Evolutionary conservation across 2,329 filamentous ascomycete genomes (phyloP).

Genomic region (Dissoconium aciculare): DNA sequence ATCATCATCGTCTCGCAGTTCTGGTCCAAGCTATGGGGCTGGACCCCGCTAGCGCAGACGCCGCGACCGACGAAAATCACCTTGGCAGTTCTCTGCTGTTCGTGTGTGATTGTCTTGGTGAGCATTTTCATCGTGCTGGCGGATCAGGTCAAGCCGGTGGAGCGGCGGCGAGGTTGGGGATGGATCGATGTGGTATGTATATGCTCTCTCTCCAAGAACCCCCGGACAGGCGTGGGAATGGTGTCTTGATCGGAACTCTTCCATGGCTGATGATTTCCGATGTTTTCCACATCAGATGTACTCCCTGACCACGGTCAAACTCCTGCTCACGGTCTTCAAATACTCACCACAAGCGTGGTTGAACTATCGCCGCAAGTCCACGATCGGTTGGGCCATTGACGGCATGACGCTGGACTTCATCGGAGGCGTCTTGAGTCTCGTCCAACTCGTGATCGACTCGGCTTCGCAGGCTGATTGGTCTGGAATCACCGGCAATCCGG

Average conservation of each 20-base stretch:
- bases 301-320: conserved; percentile 71
- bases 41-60: conserved; percentile 38
- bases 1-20: conserved; percentile 64
- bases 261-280: background rate
- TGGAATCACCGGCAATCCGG: conserved; percentile 77
- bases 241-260: too few species aligned
- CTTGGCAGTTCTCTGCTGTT: conserved; percentile 53
- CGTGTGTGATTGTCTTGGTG: conserved; percentile 40
- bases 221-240: background rate
- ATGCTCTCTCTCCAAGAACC: background rate
- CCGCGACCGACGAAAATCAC: conserved; percentile 44
- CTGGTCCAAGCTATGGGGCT: conserved; percentile 56
- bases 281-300: conserved; percentile 34
- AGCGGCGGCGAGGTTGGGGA: conserved; percentile 37
- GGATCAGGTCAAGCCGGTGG: conserved; percentile 24
- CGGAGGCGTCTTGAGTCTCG: conserved; percentile 66
- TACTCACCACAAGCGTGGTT: conserved; percentile 74
- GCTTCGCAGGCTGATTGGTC: conserved; percentile 75
- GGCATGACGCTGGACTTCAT: conserved; percentile 70
- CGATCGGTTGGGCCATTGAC: conserved; percentile 52
- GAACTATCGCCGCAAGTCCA: conserved; percentile 75
- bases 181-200: conserved; percentile 47
- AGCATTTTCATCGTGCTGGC: conserved; percentile 34
- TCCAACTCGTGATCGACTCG: conserved; percentile 72
- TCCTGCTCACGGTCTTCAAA: conserved; percentile 77